Conservation (phyloP, 2,329 filamentous ascomycete species). For the Colletotrichum phormii region DNA sequence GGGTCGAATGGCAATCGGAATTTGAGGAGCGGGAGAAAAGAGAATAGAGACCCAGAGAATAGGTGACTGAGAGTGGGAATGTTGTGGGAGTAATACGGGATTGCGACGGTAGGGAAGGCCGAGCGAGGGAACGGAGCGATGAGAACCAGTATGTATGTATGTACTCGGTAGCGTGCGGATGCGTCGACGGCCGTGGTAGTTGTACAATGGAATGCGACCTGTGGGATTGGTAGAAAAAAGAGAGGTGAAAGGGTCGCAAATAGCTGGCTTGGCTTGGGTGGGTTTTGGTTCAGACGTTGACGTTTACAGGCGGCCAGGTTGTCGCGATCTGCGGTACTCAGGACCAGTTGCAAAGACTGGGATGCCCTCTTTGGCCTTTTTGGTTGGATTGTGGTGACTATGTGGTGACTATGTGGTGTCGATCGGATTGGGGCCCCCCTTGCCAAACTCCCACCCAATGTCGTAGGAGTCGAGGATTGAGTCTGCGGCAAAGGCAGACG, state of each 20-base stretch:
- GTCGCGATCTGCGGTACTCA: slow-evolving; percentile 33
- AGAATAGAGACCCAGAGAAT: slow-evolving; percentile 31
- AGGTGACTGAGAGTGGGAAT: slow-evolving; percentile 30
- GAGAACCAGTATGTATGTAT: background rate
- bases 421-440: slow-evolving; percentile 13
- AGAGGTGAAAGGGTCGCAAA: slow-evolving; percentile 4
- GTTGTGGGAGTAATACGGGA: slow-evolving; percentile 36
- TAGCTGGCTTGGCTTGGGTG: slow-evolving; percentile 29
- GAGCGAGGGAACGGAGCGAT: background rate
- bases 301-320: slow-evolving; percentile 20
- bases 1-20: slow-evolving; percentile 33
- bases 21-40: slow-evolving; percentile 32
- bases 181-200: slow-evolving; percentile 23
- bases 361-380: background rate
- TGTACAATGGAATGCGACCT: background rate
- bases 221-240: slow-evolving; percentile 1
- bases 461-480: background rate
- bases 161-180: slow-evolving; percentile 10
- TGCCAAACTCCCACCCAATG: background rate
- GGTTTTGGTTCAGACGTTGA: slow-evolving; percentile 29
- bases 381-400: slow-evolving; percentile 1
- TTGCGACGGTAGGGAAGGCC: slow-evolving; percentile 19
- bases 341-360: slow-evolving; percentile 1
- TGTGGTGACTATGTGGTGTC: slow-evolving; percentile 11
- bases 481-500: slow-evolving; percentile 5